Evolutionary conservation across 371 early-diverging fungal species (phyloP), one percentile per base, ranked within the genome.

Genomic region (Apophysomyces sp.): DNA sequence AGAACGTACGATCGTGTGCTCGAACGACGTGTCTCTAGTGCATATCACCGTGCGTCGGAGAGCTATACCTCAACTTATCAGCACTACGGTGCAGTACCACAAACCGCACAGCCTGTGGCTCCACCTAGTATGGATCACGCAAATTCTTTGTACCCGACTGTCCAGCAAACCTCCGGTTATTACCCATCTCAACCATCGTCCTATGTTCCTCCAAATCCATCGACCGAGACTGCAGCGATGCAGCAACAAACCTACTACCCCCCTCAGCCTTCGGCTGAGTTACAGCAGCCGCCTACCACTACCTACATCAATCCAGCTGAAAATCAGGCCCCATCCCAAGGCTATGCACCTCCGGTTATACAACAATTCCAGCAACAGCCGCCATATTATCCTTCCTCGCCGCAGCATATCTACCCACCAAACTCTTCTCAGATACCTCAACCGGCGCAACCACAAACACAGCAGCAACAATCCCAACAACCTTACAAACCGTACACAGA

Each of bases 1-100:
- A 89, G 83, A 65, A 78, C 88, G 27, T 95, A 95, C 57, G 95
- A 95, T 68, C 85, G 81, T 52, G 65, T 95, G 31, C 73, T 92
- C 18, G 87, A 91, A 56, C 88, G 89, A 61, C 82, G 87, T 18
- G 70, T 91, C 30, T 71, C 77, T 1, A 60, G 61, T 15, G 58
- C 76, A 6, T 73, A 77, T 61, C 60, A 68, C 3, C 63, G 62
- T 39, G 27, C 39, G 15, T 52, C 56, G 28, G 39, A 21, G 27
- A 53, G 39, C 12, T 53, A 60, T 21, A 60, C 36, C 18, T 24
- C 27, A n/a, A 21, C 61, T 2, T 53, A 39, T 13, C 41, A 18
- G 7, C 41, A 30, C 34, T 39, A 39, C 28, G 36, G 21, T 13
- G 5, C 58, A 27, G 16, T 41, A 27, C 37, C 51, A 12, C 58